Base-by-base conservation (phyloP, 805 yeast genomes). In the Candida maltosa region DNA sequence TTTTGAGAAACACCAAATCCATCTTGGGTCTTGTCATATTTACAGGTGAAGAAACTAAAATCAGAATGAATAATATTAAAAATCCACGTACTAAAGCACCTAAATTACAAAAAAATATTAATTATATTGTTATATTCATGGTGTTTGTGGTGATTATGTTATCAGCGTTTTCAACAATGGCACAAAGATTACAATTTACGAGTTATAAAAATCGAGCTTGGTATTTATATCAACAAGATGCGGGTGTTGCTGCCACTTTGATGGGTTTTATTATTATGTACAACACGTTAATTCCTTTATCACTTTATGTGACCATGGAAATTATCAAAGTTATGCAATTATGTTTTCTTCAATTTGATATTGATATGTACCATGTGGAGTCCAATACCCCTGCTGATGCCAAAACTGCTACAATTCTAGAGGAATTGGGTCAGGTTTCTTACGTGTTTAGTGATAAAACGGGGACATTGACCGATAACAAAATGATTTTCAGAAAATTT, bases 211-310 rank as follows among this genome's bases (percentile, higher is more conserved):
- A 69, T 21, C 63, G 54, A 22, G 56, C 62, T 16, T 88, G 97
- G 97, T 94, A 89, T 52, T 57, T 88, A 18, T 60, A 64, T 30
- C 76, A 74, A 4, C 70, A 76, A 47, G 93, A 85, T 46, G 95
- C 83, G 1, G 94, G 95, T 16, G 74, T 78, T 15, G 91, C 95
- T 2, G 84, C 96, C 1, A 86, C 95, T 1, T 71, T 93, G 32
- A 89, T 93, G 96, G 88, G 97, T 2, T 94, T 85, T 59, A 83
- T 93, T 44, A 91, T 93, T 67, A 91, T 93, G 97, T 91, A 83
- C 65, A 93, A 93, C 56, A 93, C 98, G 0, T 74, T 93, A 65
- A 93, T 93, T 53, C 98, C 98, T 0, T 67, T 93, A 21, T 91
- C 97, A 0, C 73, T 93, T 19, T 94, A 93, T 54, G 97, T 93